Conservation (phyloP, 2,329 filamentous ascomycete species). For the Rhytidhysteron rufulum region DNA sequence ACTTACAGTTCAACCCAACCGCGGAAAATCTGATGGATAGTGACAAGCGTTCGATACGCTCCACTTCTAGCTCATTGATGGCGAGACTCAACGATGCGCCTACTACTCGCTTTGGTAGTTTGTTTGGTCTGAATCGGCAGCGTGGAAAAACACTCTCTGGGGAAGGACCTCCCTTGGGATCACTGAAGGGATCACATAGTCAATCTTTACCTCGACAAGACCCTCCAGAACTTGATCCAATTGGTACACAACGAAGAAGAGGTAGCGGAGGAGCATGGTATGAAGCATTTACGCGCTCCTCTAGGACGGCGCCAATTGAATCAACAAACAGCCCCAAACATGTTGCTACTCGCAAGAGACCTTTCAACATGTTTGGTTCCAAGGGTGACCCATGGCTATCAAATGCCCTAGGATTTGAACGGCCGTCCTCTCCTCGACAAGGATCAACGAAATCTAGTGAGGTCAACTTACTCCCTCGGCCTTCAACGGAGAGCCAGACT, state of each 20-base stretch:
- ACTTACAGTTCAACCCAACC: constrained; percentile 37
- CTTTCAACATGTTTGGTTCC: constrained; percentile 50
- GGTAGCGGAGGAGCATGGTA: constrained; percentile 54
- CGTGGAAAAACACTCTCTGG: constrained; percentile 59
- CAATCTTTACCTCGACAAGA: constrained; percentile 69
- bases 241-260: constrained; percentile 51
- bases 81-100: constrained; percentile 43
- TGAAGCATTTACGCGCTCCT: constrained; percentile 44
- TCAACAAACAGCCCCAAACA: constrained; percentile 33
- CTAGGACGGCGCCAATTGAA: constrained; percentile 30
- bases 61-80: constrained; percentile 46
- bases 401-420: constrained; percentile 38
- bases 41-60: constrained; percentile 46
- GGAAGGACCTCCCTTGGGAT: constrained; percentile 63
- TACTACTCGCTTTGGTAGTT: constrained; percentile 51
- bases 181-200: constrained; percentile 67
- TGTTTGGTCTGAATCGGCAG: constrained; percentile 59
- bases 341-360: constrained; percentile 41
- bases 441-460: constrained; percentile 60
- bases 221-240: constrained; percentile 42
- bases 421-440: constrained; percentile 56
- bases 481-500: constrained; percentile 36
- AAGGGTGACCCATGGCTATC: constrained; percentile 49
- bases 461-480: constrained; percentile 29
- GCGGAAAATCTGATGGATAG: constrained; percentile 41